A percentile compares a stretch with the other conserved stretches of the same genome.
Evolutionary conservation across 352 stramenopile species (phyloP).

Genomic region (Globisporangium splendens): DNA sequence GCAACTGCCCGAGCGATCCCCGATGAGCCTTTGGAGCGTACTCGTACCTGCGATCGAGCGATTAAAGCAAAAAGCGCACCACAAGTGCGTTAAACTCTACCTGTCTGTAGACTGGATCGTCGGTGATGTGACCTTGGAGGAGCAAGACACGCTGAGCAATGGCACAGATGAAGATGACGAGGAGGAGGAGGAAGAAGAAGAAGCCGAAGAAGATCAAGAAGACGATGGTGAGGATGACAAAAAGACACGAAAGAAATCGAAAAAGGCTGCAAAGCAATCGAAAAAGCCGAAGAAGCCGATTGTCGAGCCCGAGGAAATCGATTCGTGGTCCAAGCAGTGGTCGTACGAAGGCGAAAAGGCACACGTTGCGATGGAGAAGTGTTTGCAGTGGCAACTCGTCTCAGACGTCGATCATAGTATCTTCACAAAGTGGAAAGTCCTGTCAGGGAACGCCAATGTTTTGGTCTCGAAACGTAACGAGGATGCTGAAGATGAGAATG

Average conservation of each 20-base stretch:
- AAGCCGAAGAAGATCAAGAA: conserved; percentile 38
- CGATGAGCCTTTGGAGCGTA: conserved; percentile 24
- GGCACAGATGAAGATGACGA: conserved; percentile 20
- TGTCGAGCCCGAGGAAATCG: conserved; percentile 19
- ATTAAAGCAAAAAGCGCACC: conserved; percentile 61
- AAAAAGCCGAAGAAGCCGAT: conserved; percentile 16
- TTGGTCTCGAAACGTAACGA: conserved; percentile 1
- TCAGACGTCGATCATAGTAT: conserved; percentile 20
- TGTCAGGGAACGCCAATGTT: conserved; percentile 1
- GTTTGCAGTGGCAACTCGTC: conserved; percentile 11
- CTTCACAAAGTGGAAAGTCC: conserved; percentile 11
- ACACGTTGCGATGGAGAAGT: conserved; percentile 28
- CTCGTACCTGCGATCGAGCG: conserved; percentile 44
- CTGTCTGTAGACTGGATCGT: conserved; percentile 65
- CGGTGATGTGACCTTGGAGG: conserved; percentile 42
- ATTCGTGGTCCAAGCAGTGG: conserved; percentile 21
- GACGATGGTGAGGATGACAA: conserved; percentile 22
- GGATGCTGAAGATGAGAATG: conserved; percentile 26
- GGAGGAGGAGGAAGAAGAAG: conserved; percentile 31
- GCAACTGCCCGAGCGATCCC: neutral
- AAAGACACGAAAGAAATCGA: conserved; percentile 14
- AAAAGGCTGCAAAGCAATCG: conserved; percentile 15
- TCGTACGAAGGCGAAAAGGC: conserved; percentile 42
- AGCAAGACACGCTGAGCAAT: conserved; percentile 22
- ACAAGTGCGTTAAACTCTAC: conserved; percentile 47